These are phyloP conservation scores for Trypethelium eluteriae DNA, from an alignment of 495 filamentous ascomycete genomes.

Conservation along the genomic window DNA sequence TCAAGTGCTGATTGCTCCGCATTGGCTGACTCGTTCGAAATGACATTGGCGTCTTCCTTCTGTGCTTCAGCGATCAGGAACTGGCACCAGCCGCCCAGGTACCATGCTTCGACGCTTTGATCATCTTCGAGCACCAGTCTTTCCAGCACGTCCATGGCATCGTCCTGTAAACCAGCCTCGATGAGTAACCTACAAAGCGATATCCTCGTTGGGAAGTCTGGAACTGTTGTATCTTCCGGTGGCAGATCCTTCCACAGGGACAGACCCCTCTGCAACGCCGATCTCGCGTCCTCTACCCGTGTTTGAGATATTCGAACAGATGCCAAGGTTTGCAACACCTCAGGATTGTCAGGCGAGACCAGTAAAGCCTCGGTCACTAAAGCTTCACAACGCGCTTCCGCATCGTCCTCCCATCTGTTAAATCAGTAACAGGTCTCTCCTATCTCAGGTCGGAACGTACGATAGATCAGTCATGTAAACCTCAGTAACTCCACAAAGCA, in stretches of 20 bases:
- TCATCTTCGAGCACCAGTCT: conserved; percentile 81
- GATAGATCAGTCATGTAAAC: conserved; percentile 98
- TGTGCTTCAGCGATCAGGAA: conserved; percentile 68
- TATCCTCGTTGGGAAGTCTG: conserved; percentile 75
- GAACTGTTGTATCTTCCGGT: conserved; percentile 54
- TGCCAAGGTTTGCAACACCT: conserved; percentile 87
- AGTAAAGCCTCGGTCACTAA: conserved; percentile 80
- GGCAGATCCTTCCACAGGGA: conserved; percentile 69
- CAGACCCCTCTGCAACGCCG: conserved; percentile 68
- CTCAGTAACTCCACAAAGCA: conserved; percentile 82
- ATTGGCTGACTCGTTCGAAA: conserved; percentile 27
- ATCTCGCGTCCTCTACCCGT: conserved; percentile 65
- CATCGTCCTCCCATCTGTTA: conserved; percentile 72
- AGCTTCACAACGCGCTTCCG: conserved; percentile 73
- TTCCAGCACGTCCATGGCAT: conserved; percentile 78
- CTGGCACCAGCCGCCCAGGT: conserved; percentile 87
- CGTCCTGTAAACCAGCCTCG: conserved; percentile 77
- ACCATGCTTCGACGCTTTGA: conserved; percentile 89
- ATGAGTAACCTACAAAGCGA: conserved; percentile 77
- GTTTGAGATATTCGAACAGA: conserved; percentile 86
- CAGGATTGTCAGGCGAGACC: conserved; percentile 62
- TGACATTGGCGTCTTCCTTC: conserved; percentile 19
- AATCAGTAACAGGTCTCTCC: conserved; percentile 15
- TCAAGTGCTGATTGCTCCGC: conserved; percentile 36
- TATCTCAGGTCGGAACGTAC: conserved; percentile 29